Conservation (phyloP, 768 basidiomycete species). For the Suillus variegatus region DNA sequence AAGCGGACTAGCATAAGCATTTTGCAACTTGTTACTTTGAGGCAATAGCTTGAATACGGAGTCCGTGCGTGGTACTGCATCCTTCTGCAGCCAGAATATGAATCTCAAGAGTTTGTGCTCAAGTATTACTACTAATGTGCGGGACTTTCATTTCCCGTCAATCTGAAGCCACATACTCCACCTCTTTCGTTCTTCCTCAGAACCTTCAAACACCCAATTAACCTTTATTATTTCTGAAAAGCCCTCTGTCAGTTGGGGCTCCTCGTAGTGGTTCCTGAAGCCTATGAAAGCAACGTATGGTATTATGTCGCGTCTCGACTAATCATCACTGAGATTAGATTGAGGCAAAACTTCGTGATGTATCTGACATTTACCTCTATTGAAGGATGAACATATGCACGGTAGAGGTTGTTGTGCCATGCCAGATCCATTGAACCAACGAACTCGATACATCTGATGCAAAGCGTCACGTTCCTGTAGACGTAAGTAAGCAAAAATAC, state of each 20-base stretch:
- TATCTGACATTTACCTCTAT: slow-evolving; percentile 22
- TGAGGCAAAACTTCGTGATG: not conserved
- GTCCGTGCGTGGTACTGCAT: not conserved
- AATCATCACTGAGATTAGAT: slow-evolving; percentile 1
- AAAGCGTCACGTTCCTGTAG: not conserved
- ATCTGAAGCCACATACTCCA: slow-evolving; percentile 92
- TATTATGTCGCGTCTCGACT: slow-evolving; percentile 53
- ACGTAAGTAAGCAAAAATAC: slow-evolving; percentile 9
- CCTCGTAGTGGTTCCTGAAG: slow-evolving; percentile 64
- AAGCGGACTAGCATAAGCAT: slow-evolving; percentile 24
- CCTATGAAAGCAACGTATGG: slow-evolving; percentile 61
- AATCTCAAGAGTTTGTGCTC: not conserved
- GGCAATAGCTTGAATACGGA: not conserved
- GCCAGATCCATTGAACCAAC: slow-evolving; percentile 77
- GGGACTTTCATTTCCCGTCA: slow-evolving; percentile 55
- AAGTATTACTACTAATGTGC: not conserved
- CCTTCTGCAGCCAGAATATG: not conserved
- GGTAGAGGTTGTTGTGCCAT: slow-evolving; percentile 93
- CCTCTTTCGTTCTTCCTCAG: slow-evolving; percentile 61
- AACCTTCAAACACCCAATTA: slow-evolving; percentile 80
- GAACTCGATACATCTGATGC: slow-evolving; percentile 70
- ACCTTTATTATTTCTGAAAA: slow-evolving; percentile 75
- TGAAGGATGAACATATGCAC: slow-evolving; percentile 63
- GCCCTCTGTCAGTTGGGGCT: slow-evolving; percentile 68
- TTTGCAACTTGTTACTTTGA: not conserved